Base-by-base conservation (phyloP, 1,139 yeast species). In the Candida gigantensis region DNA sequence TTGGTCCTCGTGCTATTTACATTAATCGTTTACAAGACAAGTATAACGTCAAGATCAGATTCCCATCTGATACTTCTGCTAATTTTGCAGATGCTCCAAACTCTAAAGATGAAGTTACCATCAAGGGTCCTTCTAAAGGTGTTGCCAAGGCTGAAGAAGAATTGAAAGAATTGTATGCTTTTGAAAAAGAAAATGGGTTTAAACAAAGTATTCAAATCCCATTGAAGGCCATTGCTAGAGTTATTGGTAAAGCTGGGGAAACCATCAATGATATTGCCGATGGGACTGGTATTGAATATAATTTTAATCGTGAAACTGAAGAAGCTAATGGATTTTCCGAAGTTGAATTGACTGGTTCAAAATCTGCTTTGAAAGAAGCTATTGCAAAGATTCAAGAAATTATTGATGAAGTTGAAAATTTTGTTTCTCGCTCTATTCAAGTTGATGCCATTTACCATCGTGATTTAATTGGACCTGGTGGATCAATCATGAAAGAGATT, bases 111-210 rank as follows among this genome's bases (percentile, higher is more conserved):
- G 85, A 83, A 50, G 88, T 92, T 38, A 72, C 81, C 24, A 76
- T 94, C 45, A 82, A 82, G 53, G 99, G 99, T 36, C 95, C 97
- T 36, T 86, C 97, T 14, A 83, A 82, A 62, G 92, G 90, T 48
- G 97, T 87, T 31, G 74, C 79, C 20, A 83, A 84, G 57, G 95
- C 96, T 30, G 81, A 81, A 58, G 92, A 83, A 47, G 99, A 94
- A 68, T 68, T 94, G 55, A 72, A 76, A 52, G 97, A 89, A 43
- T 74, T 94, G 47, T 73, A 86, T 50, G 84, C 84, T 51, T 94
- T 84, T 60, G 97, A 90, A 62, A 82, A 78, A 55, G 96, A 87
- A 51, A 88, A 90, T 56, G 92, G 96, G 18, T 79, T 79, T 63
- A 74, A 77, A 43, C 74, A 79, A 50, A 63, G 68, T 14, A 55